Evolutionary conservation across 192 early-diverging fungal species (phyloP).

Genomic region (Piromyces sp.): DNA sequence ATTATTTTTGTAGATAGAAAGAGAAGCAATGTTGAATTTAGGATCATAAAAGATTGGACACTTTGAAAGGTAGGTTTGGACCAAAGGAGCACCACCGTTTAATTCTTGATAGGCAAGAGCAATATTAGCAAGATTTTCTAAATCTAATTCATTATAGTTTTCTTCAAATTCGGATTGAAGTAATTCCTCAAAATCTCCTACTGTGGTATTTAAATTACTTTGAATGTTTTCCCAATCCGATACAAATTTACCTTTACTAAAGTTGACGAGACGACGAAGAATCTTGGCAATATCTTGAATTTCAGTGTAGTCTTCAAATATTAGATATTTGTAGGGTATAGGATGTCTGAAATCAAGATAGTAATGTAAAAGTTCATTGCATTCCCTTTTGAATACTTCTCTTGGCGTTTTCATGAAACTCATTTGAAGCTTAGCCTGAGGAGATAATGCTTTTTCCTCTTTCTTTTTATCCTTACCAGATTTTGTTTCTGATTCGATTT

Average conservation of each 20-base stretch:
- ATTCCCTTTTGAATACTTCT: background rate
- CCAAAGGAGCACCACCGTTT: conserved; percentile 51
- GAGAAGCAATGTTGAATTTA: conserved; percentile 20
- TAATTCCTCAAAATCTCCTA: background rate
- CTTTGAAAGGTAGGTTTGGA: conserved; percentile 67
- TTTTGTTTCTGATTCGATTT: background rate
- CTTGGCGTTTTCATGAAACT: background rate
- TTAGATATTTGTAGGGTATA: background rate
- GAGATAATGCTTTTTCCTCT: background rate
- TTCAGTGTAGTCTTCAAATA: background rate
- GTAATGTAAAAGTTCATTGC: background rate
- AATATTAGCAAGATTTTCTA: background rate
- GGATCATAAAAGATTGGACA: conserved; percentile 73
- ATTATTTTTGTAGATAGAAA: background rate
- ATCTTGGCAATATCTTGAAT: background rate
- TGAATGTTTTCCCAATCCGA: background rate
- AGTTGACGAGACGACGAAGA: background rate
- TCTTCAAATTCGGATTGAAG: background rate
- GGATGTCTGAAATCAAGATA: background rate
- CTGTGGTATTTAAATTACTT: background rate
- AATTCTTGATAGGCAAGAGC: conserved; percentile 6
- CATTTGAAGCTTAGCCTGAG: background rate
- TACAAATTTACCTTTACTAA: background rate
- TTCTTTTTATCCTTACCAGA: background rate
- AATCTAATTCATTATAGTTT: background rate